These are phyloP conservation scores for Hypoxylon sp. DNA, from an alignment of 2,329 filamentous ascomycete genomes.

Conservation along the genomic window DNA sequence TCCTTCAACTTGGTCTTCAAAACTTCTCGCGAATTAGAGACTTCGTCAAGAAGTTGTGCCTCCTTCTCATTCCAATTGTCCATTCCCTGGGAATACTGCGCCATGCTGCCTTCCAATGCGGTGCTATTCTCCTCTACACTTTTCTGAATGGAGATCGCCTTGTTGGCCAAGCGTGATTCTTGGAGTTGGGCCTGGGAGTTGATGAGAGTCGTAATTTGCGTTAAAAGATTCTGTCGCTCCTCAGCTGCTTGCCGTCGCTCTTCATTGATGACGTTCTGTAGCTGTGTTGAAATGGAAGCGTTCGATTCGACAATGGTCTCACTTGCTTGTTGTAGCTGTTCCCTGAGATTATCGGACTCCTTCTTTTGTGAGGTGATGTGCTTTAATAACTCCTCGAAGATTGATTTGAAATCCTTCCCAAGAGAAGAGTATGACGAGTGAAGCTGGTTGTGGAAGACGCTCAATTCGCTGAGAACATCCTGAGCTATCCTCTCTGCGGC, in stretches of 20 bases:
- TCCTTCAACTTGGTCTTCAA: slow-evolving; percentile 87
- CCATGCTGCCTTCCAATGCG: slow-evolving; percentile 75
- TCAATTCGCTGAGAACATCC: slow-evolving; percentile 88
- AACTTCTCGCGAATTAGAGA: slow-evolving; percentile 80
- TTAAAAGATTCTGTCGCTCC: slow-evolving; percentile 81
- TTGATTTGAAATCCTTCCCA: slow-evolving; percentile 86
- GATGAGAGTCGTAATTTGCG: slow-evolving; percentile 84
- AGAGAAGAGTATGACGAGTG: slow-evolving; percentile 87
- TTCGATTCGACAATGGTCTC: slow-evolving; percentile 78
- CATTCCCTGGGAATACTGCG: slow-evolving; percentile 79
- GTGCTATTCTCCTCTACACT: slow-evolving; percentile 76
- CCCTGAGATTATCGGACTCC: slow-evolving; percentile 80
- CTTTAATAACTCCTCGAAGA: slow-evolving; percentile 85
- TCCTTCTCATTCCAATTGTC: slow-evolving; percentile 80
- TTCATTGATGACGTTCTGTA: slow-evolving; percentile 80
- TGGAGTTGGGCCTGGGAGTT: slow-evolving; percentile 81
- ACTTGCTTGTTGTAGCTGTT: slow-evolving; percentile 80
- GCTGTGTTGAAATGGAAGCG: slow-evolving; percentile 73
- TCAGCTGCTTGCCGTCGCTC: slow-evolving; percentile 80
- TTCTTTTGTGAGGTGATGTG: slow-evolving; percentile 82
- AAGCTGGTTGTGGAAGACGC: slow-evolving; percentile 86
- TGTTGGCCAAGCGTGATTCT: slow-evolving; percentile 77
- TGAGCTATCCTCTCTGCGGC: slow-evolving; percentile 91
- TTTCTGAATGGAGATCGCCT: slow-evolving; percentile 73
- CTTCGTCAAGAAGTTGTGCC: slow-evolving; percentile 76